Evolutionary conservation across 257 asterid genomes (phyloP), one percentile per base, ranked within the genome.

Genomic region (Verbascum thapsus): DNA sequence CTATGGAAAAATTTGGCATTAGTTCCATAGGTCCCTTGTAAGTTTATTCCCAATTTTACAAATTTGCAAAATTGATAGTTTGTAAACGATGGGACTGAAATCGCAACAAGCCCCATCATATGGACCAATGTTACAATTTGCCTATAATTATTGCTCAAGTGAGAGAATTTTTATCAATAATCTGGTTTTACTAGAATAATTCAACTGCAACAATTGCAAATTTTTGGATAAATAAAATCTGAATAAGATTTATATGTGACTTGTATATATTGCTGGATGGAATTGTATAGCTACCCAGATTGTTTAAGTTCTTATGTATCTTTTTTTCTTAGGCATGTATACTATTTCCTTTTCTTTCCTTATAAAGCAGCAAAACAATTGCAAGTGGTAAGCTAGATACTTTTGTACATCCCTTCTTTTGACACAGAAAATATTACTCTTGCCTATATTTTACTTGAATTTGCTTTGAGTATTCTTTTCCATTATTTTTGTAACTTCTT

Each of bases 361-460:
- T 37, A 34, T 35, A 42, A 22, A 59, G 20, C 62, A 23, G 42
- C 20, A 61, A 32, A 67, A 43, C 8, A n/a, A 10, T 61, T 51
- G 12, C 49, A 68, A 35, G 60, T 64, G 48, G 34, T 51, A 15
- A 17, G 55, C 68, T 62, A 38, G 48, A 64, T 65, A 45, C 47
- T 8, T 38, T 12, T 19, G n/a, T 49, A 43, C 56, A 22, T 43
- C 44, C 51, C 61, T 13, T 62, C 58, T 61, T 37, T 42, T 57
- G 51, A 61, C 58, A 20, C 47, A 37, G 23, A 7, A 49, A 12
- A 42, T 64, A 41, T 7, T 5, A 20, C 30, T 43, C 48, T 20
- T 40, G 53, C 58, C 66, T 54, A 42, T 38, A 30, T 63, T 49
- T 15, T 45, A 16, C 32, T 15, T 0, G 12, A 15, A 45, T 60